Conservation (phyloP, 441 rosid genomes). For the Viola pubescens region DNA sequence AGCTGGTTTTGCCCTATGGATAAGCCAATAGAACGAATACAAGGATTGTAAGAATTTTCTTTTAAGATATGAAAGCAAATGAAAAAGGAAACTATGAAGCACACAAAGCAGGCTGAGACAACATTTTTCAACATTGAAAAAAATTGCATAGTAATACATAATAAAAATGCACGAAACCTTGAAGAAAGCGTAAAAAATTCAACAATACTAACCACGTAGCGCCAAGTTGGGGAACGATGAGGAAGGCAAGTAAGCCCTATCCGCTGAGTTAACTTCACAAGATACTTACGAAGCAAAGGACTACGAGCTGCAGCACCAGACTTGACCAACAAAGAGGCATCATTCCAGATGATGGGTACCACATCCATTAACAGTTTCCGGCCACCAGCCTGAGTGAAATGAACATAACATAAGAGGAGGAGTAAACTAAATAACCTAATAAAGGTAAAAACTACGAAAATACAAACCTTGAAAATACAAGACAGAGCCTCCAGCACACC, state of each 20-base stretch:
- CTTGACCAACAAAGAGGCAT: slow-evolving; percentile 48
- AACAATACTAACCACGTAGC: slow-evolving; percentile 62
- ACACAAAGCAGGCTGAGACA: no score
- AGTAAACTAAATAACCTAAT: background rate
- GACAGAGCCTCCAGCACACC: slow-evolving; percentile 85
- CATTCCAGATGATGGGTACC: slow-evolving; percentile 55
- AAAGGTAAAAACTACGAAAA: background rate
- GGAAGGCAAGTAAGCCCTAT: slow-evolving; percentile 84
- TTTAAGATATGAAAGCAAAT: background rate
- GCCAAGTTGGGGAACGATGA: slow-evolving; percentile 73
- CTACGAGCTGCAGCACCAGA: slow-evolving; percentile 58
- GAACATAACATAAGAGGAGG: background rate
- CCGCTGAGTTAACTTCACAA: slow-evolving; percentile 80
- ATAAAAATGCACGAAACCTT: background rate
- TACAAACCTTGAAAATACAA: slow-evolving; percentile 76
- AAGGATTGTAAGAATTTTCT: background rate
- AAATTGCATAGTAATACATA: background rate
- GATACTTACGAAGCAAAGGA: slow-evolving; percentile 77
- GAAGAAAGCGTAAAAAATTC: background rate
- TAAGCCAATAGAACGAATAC: slow-evolving; percentile 18
- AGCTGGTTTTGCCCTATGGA: slow-evolving; percentile 50
- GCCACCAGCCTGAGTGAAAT: slow-evolving; percentile 58
- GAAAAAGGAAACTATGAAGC: no score
- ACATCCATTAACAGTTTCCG: slow-evolving; percentile 53
- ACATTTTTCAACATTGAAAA: background rate